A percentile compares a stretch with the other conserved stretches of the same genome.
phyloP scores from a whole-genome alignment of 192 early-diverging fungal genomes.

The Backusella psychrophila region DNA sequence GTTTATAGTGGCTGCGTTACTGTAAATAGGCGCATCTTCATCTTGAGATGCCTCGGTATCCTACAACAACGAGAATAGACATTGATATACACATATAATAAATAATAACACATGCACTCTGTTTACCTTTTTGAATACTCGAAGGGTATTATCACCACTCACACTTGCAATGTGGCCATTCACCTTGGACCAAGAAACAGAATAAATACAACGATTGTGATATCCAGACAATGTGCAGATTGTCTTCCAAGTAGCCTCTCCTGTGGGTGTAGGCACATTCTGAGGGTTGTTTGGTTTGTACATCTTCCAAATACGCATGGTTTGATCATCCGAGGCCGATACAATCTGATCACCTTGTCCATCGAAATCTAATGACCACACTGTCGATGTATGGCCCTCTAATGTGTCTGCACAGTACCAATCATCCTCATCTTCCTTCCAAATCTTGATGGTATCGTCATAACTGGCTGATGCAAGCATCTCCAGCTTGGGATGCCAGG shows the following conservation, averaged over 20 bases:
- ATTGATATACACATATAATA: neutral
- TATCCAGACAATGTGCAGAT: conserved; percentile 61
- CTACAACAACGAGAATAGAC: neutral
- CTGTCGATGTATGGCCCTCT: conserved; percentile 83
- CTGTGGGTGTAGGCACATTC: conserved; percentile 47
- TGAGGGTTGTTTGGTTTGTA: conserved; percentile 46
- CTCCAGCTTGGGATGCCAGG: conserved; percentile 88
- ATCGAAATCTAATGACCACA: conserved; percentile 93
- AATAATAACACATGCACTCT: neutral
- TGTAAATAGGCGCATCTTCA: conserved; percentile 26
- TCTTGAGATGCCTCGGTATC: conserved; percentile 1
- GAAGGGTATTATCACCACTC: conserved; percentile 80
- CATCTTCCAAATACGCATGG: conserved; percentile 77
- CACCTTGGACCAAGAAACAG: conserved; percentile 85
- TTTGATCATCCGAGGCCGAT: conserved; percentile 87
- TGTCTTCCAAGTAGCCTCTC: conserved; percentile 67
- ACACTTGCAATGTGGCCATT: conserved; percentile 76
- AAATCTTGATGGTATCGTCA: conserved; percentile 93
- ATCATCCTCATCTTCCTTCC: conserved; percentile 95
- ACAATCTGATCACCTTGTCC: conserved; percentile 56
- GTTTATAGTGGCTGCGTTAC: conserved; percentile 39
- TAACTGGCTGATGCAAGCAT: conserved; percentile 87
- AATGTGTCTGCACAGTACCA: conserved; percentile 92
- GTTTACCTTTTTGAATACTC: conserved; percentile 52
- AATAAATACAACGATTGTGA: conserved; percentile 89